Evolutionary conservation across 768 basidiomycete species (phyloP).

Genomic region (Kwoniella newhampshirensis): DNA sequence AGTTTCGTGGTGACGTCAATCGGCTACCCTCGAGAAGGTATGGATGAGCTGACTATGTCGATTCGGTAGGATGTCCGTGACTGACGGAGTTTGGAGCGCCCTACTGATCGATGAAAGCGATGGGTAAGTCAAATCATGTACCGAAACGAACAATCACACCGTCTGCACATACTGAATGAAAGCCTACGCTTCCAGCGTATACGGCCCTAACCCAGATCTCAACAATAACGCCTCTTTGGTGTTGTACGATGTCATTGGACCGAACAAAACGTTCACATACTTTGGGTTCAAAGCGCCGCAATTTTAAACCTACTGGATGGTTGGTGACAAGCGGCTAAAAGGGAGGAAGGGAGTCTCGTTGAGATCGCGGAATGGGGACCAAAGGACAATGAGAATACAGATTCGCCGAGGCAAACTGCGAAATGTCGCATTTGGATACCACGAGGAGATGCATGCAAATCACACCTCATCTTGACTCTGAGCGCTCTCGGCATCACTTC

Average conservation of each 20-base stretch:
- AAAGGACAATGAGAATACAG: too few species aligned
- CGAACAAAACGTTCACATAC: slow-evolving; percentile 21
- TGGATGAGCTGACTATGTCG: background rate
- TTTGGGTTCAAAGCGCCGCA: slow-evolving; percentile 23
- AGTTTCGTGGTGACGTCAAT: slow-evolving; percentile 1
- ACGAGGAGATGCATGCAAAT: too few species aligned
- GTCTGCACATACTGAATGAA: background rate
- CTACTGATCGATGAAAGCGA: slow-evolving; percentile 4
- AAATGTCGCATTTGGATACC: too few species aligned
- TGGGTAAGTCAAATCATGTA: slow-evolving; percentile 1
- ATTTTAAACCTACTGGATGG: too few species aligned
- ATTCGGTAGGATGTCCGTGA: background rate
- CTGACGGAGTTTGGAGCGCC: slow-evolving; percentile 7
- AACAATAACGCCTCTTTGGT: slow-evolving; percentile 6
- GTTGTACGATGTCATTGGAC: slow-evolving; percentile 15
- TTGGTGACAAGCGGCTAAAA: too few species aligned
- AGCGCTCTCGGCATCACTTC: too few species aligned
- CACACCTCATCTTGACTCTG: too few species aligned
- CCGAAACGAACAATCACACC: background rate
- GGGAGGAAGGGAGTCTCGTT: too few species aligned
- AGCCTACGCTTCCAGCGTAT: slow-evolving; percentile 6
- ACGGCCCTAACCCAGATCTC: slow-evolving; percentile 17
- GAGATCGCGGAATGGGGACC: too few species aligned
- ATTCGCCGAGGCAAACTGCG: too few species aligned
- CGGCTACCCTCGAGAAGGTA: too few species aligned